Conservation (phyloP, 1,284 basidiomycete genomes). For the Uromyces viciae-fabae region DNA sequence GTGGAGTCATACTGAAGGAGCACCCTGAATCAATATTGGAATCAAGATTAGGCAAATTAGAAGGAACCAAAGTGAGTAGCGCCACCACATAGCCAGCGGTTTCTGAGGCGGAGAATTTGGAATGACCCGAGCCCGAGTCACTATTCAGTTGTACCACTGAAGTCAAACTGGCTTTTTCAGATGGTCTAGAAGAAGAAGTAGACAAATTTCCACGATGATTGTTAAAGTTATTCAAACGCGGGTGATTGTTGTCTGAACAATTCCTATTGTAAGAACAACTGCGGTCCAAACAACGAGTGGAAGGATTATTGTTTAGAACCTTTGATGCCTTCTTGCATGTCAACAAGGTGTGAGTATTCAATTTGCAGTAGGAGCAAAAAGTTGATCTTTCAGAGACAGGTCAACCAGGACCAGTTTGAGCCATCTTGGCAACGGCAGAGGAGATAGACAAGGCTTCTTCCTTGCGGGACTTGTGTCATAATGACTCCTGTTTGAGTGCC, state of each 20-base stretch:
- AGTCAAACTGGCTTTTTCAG: neutral
- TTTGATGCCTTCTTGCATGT: too few relatives aligned
- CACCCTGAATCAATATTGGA: neutral
- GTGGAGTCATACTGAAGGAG: neutral
- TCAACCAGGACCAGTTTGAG: too few relatives aligned
- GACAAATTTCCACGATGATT: neutral
- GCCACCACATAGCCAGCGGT: too few relatives aligned
- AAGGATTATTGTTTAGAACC: too few relatives aligned
- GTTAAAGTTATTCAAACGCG: neutral
- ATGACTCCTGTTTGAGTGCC: neutral
- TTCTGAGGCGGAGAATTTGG: neutral
- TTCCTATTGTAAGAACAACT: too few relatives aligned
- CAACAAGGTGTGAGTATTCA: neutral
- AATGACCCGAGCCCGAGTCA: neutral
- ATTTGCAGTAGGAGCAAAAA: neutral
- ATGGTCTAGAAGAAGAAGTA: neutral
- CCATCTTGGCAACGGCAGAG: too few relatives aligned
- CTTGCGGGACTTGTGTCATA: neutral
- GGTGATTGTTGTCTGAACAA: neutral
- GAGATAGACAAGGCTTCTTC: too few relatives aligned
- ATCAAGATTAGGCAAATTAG: neutral
- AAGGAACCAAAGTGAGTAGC: too few relatives aligned
- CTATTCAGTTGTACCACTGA: neutral
- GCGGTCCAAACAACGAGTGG: too few relatives aligned
- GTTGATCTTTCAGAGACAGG: too few relatives aligned